Evolutionary conservation across 768 basidiomycete species (phyloP), one percentile per base, ranked within the genome.

Genomic region (Obba rivulosa): DNA sequence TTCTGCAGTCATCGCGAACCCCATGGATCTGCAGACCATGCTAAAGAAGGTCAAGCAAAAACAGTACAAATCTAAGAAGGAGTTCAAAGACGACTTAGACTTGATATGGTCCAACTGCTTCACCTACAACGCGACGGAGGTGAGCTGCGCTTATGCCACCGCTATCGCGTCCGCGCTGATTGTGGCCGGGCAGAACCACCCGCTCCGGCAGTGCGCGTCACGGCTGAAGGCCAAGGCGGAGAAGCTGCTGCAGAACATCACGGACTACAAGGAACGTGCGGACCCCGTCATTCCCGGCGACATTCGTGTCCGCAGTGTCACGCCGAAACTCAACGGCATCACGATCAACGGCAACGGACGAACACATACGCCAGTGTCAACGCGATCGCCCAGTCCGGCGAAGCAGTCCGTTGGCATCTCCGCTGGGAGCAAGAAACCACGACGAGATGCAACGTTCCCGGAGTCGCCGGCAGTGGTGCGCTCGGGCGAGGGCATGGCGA

Each of bases 51-150:
- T 97, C 63, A 98, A 96, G 71, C 73, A 78, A 50, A 90, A 88
- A 63, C 77, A 81, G 41, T 97, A 96, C 78, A 93, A 94, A 68
- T 90, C 84, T 24, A 98, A 98, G 69, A 76, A 81, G 54, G 89
- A 94, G 59, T 98, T 99, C 68, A 85, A 86, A 54, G 85, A 89
- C 50, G 96, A 99, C 69, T 72, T 99, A 37, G 90, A 95, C 56
- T 79, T 97, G 52, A 97, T 99, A 56, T 99, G 96, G 96, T 81
- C 82, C 40, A 99, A 98, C 56, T 97, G 95, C 66, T 79, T 86
- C 54, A 82, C 78, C 4, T 98, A 98, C 66, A 99, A 99, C 65
- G 85, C 89, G 16, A 78, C 83, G 10, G 87, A 92, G 72, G 94
- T 92, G 57, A 51, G 86, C 76, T 14, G n/a, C 39, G 28, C 34